Conservation (phyloP, 2,329 filamentous ascomycete genomes). For the Rugonectria rugulosa region DNA sequence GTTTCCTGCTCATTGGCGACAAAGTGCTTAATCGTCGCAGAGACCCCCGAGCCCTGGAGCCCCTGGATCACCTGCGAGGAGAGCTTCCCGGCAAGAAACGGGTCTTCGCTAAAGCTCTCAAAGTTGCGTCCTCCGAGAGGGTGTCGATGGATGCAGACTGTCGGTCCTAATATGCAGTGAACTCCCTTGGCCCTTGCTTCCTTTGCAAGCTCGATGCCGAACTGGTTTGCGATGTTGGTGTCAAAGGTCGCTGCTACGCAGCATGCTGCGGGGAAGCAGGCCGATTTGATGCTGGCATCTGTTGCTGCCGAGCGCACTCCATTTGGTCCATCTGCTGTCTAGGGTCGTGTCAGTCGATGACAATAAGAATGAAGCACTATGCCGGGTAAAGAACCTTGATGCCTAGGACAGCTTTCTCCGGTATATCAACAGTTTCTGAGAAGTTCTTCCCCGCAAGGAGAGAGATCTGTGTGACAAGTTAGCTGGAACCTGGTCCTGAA, state of each 20-base stretch:
- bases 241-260: slow-evolving; percentile 70
- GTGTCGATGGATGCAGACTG: slow-evolving; percentile 57
- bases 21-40: slow-evolving; percentile 48
- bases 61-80: slow-evolving; percentile 53
- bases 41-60: slow-evolving; percentile 49
- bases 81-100: slow-evolving; percentile 53
- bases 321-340: slow-evolving; percentile 45
- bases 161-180: slow-evolving; percentile 75
- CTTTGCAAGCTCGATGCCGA: slow-evolving; percentile 66
- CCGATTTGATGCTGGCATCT: slow-evolving; percentile 39
- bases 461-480: slow-evolving; percentile 21
- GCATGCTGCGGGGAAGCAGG: slow-evolving; percentile 43
- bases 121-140: slow-evolving; percentile 58
- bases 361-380: fast-evolving
- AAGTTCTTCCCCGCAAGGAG: slow-evolving; percentile 34
- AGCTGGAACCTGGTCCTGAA: background rate
- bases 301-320: slow-evolving; percentile 44
- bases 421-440: slow-evolving; percentile 30
- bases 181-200: slow-evolving; percentile 66
- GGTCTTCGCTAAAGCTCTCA: slow-evolving; percentile 57
- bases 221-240: slow-evolving; percentile 59
- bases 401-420: slow-evolving; percentile 28
- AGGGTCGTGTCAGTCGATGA: background rate
- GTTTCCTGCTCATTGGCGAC: slow-evolving; percentile 46
- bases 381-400: slow-evolving; percentile 23